Evolutionary conservation across 805 yeast genomes (phyloP), one percentile per base, ranked within the genome.

Genomic region (Brettanomyces naardenensis): DNA sequence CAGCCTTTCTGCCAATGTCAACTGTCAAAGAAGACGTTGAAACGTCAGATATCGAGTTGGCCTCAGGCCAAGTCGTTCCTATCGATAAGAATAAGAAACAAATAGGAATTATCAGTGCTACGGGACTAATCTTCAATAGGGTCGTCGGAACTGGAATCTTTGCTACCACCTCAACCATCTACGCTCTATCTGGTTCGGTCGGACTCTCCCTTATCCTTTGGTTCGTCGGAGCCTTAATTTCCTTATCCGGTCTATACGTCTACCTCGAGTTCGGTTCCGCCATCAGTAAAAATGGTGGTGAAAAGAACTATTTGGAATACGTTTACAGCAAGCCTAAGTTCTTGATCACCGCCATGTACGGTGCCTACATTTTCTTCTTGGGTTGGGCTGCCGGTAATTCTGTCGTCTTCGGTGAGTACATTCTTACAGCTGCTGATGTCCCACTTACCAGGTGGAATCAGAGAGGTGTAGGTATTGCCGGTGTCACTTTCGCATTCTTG

Each of bases 371-470:
- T 18, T 77, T 84, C 51, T 72, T 82, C 54, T 64, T 84, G 35
- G 92, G 90, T 32, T 84, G 90, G 90, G 90, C 94, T 19, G 75
- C 90, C 9, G 86, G 90, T 58, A 84, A 84, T 58, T 77, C 88
- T 17, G 75, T 83, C 38, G 84, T 80, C 31, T 80, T 80, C 43
- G 94, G 92, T 28, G 81, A 81, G 53, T 83, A 80, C 61, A 68
- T 84, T 44, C 65, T 84, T 42, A 73, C 71, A 26, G 94, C 92
- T 11, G 88, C 89, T 6, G 81, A 75, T 29, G 71, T 65, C 10
- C 80, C 75, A 43, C 68, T 74, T 9, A 76, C 80, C n/a, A 71
- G 79, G 51, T 84, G 92, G 92, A 77, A 78, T 49, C 80, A 82
- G 48, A 68, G 89, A 53, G 86, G 78, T 30, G 71, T 84, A 49